Evolutionary conservation across 192 early-diverging fungal species (phyloP), one percentile per base, ranked within the genome.

Genomic region (Phlyctochytrium planicorne): DNA sequence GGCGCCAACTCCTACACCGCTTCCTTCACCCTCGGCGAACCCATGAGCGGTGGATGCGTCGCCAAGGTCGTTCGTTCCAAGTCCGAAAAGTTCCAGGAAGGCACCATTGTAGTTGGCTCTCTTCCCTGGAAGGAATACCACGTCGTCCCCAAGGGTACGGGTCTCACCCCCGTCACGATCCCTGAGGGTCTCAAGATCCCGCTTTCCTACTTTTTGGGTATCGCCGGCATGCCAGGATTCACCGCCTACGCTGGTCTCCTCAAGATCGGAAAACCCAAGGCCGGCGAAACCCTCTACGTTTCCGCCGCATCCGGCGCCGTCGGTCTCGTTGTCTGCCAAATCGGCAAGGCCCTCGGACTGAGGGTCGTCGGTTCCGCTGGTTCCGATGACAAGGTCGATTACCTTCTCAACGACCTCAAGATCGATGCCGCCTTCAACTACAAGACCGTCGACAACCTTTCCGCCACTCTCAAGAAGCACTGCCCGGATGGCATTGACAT

Each of bases 361-460:
- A 78, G 73, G n/a, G 94, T 97, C 2, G 84, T 97, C 35, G 95
- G 92, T 30, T 85, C 85, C 29, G 91, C 92, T 12, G 92, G 93
- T 4, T 82, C 85, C 1, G 91, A 95, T 68, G 91, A 93, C 1
- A 97, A 97, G 71, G 88, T 90, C 24, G 80, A 72, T 20, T 86
- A 82, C 67, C 80, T 94, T 23, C 81, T 82, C 61, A 74, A 81
- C 2, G 80, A 82, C 35, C 68, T 89, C 52, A 89, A 89, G 3
- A 91, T 90, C 40, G 93, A 97, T 74, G 91, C 78, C 2, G 95
- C 82, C 14, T 91, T 97, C 82, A 97, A 97, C 82, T 97, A 97
- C 89, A 97, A 94, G 75, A 93, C 85, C 1, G 81, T 76, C 3
- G 80, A 77, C n/a, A 64, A 70, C 36, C 57, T 73, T 24, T 61